Base-by-base conservation (phyloP, 768 basidiomycete species). In the Mycena sanguinolenta region DNA sequence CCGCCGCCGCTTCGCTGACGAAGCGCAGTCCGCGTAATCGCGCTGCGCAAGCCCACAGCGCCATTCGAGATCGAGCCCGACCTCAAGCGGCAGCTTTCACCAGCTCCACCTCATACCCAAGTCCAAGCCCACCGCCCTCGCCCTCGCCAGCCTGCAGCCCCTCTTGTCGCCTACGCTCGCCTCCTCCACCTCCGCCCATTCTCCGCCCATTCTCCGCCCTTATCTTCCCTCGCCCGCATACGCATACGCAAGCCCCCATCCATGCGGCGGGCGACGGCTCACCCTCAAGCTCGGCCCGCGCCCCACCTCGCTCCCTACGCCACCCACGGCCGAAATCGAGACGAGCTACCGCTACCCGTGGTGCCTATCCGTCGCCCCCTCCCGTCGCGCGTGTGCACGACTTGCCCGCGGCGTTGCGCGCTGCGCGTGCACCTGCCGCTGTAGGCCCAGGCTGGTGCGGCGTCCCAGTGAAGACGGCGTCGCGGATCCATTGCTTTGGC, bases 351-450 rank as follows among this genome's bases (percentile, higher is more conserved):
- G 77, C 2, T 91, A 87, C 75, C 91, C 92, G 19, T 95, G 91
- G 70, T 92, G 91, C 74, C 81, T 95, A 39, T 92, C 92, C 75
- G 83, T 90, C 27, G 90, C 89, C 13, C 80, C 79, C 75, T 80
- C 81, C 1, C 82, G n/a, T n/a, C n/a, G n/a, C 82, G 95, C 46
- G 81, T 7, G 92, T 95, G 25, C 86, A 91, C 38, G 91, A 93
- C 67, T 90, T 91, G 21, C 93, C 93, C 4, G 62, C 83, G 66
- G 62, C 28, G 30, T n/a, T n/a, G n/a, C n/a, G n/a, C n/a, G n/a
- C n/a, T n/a, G n/a, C n/a, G n/a, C n/a, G n/a, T 72, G 2, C 66
- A 68, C 57, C 61, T 46, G 42, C 62, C 62, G 52, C 30, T 25
- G 6, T 10, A 28, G 12, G 23, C 46, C 12, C 4, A n/a, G n/a